A percentile compares a stretch with the other conserved stretches of the same genome.
phyloP scores from a whole-genome alignment of 805 yeast species.

The Candida koratica region DNA sequence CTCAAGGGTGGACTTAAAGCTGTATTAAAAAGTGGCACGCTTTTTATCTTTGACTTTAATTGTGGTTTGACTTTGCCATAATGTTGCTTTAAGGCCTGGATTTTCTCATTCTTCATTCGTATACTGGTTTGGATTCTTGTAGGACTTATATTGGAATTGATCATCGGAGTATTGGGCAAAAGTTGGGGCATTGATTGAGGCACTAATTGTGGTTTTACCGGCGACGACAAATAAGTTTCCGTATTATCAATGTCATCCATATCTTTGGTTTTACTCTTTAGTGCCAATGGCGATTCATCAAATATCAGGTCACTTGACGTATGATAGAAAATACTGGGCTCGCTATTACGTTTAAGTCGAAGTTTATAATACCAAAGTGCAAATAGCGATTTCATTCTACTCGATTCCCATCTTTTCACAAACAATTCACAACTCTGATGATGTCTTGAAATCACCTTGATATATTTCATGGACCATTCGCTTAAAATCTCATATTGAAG shows the following conservation, averaged over 20 bases:
- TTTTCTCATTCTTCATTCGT: conserved; percentile 28
- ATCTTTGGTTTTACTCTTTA: conserved; percentile 15
- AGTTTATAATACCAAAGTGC: conserved; percentile 36
- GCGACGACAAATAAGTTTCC: conserved; percentile 31
- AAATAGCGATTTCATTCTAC: conserved; percentile 27
- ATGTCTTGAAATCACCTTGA: conserved; percentile 29
- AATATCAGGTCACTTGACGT: conserved; percentile 20
- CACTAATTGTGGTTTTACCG: conserved; percentile 24
- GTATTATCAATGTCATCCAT: not conserved
- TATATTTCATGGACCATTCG: conserved; percentile 35
- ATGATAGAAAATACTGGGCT: conserved; percentile 13
- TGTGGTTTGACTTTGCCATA: conserved; percentile 25
- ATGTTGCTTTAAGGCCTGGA: conserved; percentile 32
- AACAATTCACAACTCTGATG: conserved; percentile 35
- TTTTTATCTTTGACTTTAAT: conserved; percentile 1
- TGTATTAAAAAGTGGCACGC: conserved; percentile 4
- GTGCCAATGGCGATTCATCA: conserved; percentile 34
- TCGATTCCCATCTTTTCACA: conserved; percentile 28
- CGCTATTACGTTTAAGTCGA: conserved; percentile 10
- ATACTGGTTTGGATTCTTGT: conserved; percentile 36
- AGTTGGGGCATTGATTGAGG: no score
- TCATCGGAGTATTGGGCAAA: conserved; percentile 22
- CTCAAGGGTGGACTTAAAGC: conserved; percentile 14
- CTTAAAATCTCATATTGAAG: conserved; percentile 25
- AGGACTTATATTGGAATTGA: conserved; percentile 27